Evolutionary conservation across 129 eudicot species (phyloP), one percentile per base, ranked within the genome.

Genomic region (Apium graveolens): DNA sequence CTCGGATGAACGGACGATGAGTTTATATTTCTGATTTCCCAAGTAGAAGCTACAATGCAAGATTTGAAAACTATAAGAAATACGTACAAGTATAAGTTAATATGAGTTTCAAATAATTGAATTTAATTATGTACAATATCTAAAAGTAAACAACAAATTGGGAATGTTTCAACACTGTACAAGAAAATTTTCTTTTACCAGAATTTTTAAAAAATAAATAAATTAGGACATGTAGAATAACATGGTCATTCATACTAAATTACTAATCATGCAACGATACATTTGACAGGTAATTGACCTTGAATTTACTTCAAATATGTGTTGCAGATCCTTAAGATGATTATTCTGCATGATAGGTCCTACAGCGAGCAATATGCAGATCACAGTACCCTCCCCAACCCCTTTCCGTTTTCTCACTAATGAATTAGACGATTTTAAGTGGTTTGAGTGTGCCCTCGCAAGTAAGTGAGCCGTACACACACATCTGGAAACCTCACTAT

Each of bases 21-120:
- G 81, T 77, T 84, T 80, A 95, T 79, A 88, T 79, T 83, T 78
- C 88, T 90, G 24, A 95, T 92, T 83, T 95, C 99, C 99, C 99
- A 95, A 29, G 97, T 90, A 49, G 97, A 95, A 86, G 99, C 99
- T 95, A 74, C 79, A 83, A 57, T 48, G 45, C 41, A 73, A 14
- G 2, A 38, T 39, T 70, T 60, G 55, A 78, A 48, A 31, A 71
- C 49, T 34, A 55, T 51, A 20, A 39, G 62, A 7, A 44, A 37
- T 62, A 35, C 17, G 39, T 27, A 38, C 75, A 78, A 51, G 78
- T 53, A 48, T 66, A 78, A 51, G 78, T 55, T 2, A 41, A 4
- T 31, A 12, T 39, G 73, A 60, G 70, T 73, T 42, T 29, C 39
- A 4, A 53, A 60, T 24, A 42, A 48, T 24, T 48, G 5, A 17